Evolutionary conservation across 2,329 filamentous ascomycete species (phyloP).

Genomic region (Colletotrichum ledebouriae): DNA sequence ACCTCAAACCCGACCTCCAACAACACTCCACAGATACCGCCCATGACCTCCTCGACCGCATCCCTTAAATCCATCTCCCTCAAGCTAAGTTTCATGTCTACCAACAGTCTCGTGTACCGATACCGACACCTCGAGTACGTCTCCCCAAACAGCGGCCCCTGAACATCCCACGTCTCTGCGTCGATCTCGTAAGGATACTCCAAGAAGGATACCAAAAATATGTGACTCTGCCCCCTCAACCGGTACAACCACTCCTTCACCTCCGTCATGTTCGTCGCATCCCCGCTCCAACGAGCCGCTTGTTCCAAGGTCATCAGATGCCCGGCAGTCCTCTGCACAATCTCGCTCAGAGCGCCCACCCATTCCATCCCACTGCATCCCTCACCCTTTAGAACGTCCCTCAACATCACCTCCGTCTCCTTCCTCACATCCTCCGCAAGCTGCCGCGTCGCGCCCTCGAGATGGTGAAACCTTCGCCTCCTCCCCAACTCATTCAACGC

Average conservation of each 20-base stretch:
- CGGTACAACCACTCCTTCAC: slow-evolving; percentile 49
- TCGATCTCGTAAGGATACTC: slow-evolving; percentile 54
- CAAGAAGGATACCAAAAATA: slow-evolving; percentile 59
- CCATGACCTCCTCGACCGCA: slow-evolving; percentile 57
- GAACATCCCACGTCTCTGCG: slow-evolving; percentile 49
- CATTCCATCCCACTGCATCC: slow-evolving; percentile 60
- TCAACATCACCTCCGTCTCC: slow-evolving; percentile 50
- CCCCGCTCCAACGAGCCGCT: slow-evolving; percentile 43
- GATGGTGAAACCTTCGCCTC: slow-evolving; percentile 54
- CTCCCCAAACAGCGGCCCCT: slow-evolving; percentile 51
- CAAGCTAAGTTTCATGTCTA: slow-evolving; percentile 46
- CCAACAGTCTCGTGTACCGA: slow-evolving; percentile 55
- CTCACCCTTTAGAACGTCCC: slow-evolving; percentile 35
- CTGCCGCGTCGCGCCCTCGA: slow-evolving; percentile 48
- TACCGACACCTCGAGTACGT: slow-evolving; percentile 58
- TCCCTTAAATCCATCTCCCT: slow-evolving; percentile 55
- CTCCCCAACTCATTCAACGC: slow-evolving; percentile 53
- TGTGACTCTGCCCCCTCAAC: slow-evolving; percentile 56
- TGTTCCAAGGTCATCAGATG: slow-evolving; percentile 51
- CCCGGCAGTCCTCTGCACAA: slow-evolving; percentile 55
- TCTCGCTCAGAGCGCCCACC: slow-evolving; percentile 56
- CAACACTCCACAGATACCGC: slow-evolving; percentile 56
- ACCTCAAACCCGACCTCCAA: slow-evolving; percentile 58
- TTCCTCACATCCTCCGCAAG: slow-evolving; percentile 53
- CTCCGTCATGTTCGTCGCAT: slow-evolving; percentile 45